phyloP scores from a whole-genome alignment of 768 basidiomycete species.

The Phanerodontia chrysosporium region DNA sequence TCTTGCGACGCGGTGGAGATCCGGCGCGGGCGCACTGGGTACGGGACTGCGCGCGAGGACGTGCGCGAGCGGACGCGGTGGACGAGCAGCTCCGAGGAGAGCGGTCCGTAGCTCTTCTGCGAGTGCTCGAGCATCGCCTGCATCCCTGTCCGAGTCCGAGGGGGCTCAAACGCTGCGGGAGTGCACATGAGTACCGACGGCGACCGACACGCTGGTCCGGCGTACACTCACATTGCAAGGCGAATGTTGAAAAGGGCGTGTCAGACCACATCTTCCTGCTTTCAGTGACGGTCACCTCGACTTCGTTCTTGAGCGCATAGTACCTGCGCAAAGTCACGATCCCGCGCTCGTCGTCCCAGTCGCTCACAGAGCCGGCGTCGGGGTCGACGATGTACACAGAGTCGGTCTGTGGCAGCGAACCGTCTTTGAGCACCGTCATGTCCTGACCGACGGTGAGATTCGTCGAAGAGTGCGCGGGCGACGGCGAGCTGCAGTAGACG shows the following conservation, averaged over 20 bases:
- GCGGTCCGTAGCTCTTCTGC: slow-evolving; percentile 62
- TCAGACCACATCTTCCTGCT: slow-evolving; percentile 65
- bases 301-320: slow-evolving; percentile 67
- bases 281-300: slow-evolving; percentile 57
- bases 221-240: slow-evolving; percentile 60
- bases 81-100: slow-evolving; percentile 67
- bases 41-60: slow-evolving; percentile 69
- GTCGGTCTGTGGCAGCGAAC: slow-evolving; percentile 14
- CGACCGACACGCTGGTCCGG: slow-evolving; percentile 1
- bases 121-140: slow-evolving; percentile 71
- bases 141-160: slow-evolving; percentile 60
- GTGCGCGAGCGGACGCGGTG: slow-evolving; percentile 63
- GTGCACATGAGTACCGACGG: background rate
- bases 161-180: slow-evolving; percentile 64
- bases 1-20: slow-evolving; percentile 42
- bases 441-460: background rate
- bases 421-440: background rate
- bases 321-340: slow-evolving; percentile 61
- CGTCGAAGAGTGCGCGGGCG: slow-evolving; percentile 11
- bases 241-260: slow-evolving; percentile 70
- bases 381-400: slow-evolving; percentile 54
- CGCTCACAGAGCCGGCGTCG: slow-evolving; percentile 33
- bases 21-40: slow-evolving; percentile 52
- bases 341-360: slow-evolving; percentile 70
- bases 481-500: slow-evolving; percentile 30